Conservation (phyloP, 106 monocot species). For the Triglochin maritima region DNA sequence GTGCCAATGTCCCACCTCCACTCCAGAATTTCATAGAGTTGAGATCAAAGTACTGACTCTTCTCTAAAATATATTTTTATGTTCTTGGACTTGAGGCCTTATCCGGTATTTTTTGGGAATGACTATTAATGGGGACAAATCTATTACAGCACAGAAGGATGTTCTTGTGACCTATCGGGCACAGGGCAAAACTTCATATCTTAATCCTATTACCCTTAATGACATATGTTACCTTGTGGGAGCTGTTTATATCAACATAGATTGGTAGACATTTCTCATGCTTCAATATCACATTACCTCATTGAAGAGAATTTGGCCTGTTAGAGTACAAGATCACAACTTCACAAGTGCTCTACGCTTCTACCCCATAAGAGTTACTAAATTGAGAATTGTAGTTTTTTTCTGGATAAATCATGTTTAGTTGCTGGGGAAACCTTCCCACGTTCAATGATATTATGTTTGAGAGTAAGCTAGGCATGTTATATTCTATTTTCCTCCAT, state of each 20-base stretch:
- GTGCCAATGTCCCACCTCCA: constrained; percentile 53
- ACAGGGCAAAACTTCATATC: neutral
- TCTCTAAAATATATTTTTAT: neutral
- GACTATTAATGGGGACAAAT: neutral
- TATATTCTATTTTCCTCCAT: neutral
- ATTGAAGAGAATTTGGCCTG: too few relatives aligned
- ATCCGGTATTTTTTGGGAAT: neutral
- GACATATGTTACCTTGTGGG: neutral
- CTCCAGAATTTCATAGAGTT: constrained; percentile 65
- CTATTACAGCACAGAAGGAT: neutral
- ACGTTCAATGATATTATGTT: too few relatives aligned
- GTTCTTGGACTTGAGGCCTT: neutral
- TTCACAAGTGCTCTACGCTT: neutral
- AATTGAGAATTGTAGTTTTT: neutral
- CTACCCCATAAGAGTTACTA: neutral
- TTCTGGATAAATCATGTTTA: neutral
- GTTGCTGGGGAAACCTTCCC: neutral
- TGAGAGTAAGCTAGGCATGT: too few relatives aligned
- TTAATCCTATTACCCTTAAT: neutral
- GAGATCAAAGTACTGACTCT: constrained; percentile 39
- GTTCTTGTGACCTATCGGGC: too few relatives aligned
- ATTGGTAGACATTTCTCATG: too few relatives aligned
- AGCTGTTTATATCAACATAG: too few relatives aligned
- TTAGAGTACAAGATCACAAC: too few relatives aligned
- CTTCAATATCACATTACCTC: too few relatives aligned